These are phyloP conservation scores for Guadua angustifolia DNA, from an alignment of 176 grass and related monocot species.

Conservation along the genomic window DNA sequence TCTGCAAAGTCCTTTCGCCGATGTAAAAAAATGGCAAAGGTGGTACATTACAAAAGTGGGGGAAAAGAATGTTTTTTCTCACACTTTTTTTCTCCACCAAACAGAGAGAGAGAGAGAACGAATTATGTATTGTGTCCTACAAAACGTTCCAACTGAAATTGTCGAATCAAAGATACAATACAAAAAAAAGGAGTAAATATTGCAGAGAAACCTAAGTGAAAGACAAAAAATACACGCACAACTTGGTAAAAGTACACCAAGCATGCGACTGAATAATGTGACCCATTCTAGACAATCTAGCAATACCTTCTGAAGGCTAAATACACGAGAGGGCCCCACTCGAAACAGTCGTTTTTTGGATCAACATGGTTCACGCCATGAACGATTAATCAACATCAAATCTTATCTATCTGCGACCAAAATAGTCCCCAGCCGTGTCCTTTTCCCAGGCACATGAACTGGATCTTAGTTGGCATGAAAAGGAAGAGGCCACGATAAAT, in stretches of 20 bases:
- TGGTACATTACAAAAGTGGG: neutral
- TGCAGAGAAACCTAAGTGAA: neutral
- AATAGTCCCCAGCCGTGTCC: neutral
- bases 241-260: neutral
- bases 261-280: neutral
- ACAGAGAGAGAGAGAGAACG: neutral
- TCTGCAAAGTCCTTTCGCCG: constrained; percentile 8
- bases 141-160: neutral
- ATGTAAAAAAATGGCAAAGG: neutral
- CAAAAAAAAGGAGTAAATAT: neutral
- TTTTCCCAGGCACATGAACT: neutral
- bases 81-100: neutral
- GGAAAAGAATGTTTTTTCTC: neutral
- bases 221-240: neutral
- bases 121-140: neutral
- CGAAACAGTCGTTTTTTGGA: neutral
- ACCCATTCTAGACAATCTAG: neutral
- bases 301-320: neutral
- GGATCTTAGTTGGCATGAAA: constrained; percentile 40
- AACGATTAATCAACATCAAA: neutral
- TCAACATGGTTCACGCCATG: constrained; percentile 13
- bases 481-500: neutral
- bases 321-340: neutral
- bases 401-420: neutral
- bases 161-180: neutral